Base-by-base conservation (phyloP, 1,139 yeast species). In the Schwanniomyces etchellsii region DNA sequence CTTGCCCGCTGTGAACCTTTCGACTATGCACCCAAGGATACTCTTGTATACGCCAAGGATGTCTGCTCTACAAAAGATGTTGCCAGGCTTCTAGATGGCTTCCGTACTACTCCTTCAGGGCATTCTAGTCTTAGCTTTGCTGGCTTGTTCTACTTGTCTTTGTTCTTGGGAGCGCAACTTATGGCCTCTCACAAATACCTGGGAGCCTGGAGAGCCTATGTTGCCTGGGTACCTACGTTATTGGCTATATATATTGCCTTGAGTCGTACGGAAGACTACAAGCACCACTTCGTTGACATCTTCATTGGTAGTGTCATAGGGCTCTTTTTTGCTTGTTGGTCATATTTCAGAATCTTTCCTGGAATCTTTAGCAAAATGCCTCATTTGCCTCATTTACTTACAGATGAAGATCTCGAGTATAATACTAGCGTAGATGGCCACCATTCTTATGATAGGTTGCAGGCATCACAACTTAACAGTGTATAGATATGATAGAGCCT, bases 41-140 rank as follows among this genome's bases (percentile, higher is more conserved):
- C 62, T 1, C 45, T 74, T 40, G 79, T 75, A 7, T 53, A 46
- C 30, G 81, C 81, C 4, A 64, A 60, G 28, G 81, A 76, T 38
- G 81, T 77, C 1, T 81, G 91, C 44, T 76, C 88, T 1, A 65
- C 77, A 4, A 24, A 64, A 50, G 31, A 66, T 61, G 32, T 55
- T 52, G 35, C 47, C 36, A 24, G 52, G 11, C 57, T 82, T 25
- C 51, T 62, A 38, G 94, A 83, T 44, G 94, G 93, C 0, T 79
- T 77, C 47, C 69, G 86, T 47, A 77, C 86, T 2, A 81, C 89
- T 10, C 94, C 94, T 0, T 78, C 86, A 3, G 91, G 91, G 2
- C 89, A 81, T 43, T 74, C 84, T 3, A 74, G 81, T 38, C 60
- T 75, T 36, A 69, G 80, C 33, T 78, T 75, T 55, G 70, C 81